phyloP scores from a whole-genome alignment of 345 rosid genomes.

The Salix caprea region DNA sequence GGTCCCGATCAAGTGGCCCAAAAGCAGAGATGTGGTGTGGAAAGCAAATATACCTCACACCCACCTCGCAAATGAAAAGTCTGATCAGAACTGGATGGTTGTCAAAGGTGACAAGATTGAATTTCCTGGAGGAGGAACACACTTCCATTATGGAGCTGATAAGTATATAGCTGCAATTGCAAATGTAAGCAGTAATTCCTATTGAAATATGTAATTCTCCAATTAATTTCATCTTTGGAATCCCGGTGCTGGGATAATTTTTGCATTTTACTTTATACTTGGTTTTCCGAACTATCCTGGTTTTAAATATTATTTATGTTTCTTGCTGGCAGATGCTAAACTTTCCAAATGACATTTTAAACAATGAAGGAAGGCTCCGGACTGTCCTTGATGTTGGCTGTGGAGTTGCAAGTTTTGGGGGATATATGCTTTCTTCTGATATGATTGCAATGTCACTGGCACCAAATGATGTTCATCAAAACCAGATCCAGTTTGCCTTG shows the following conservation, averaged over 20 bases:
- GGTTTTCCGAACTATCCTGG: neutral
- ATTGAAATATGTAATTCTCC: neutral
- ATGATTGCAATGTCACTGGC: slow-evolving; percentile 87
- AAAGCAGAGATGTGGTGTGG: slow-evolving; percentile 99
- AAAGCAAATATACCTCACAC: slow-evolving; percentile 98
- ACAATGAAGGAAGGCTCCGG: slow-evolving; percentile 70
- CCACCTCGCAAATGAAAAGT: slow-evolving; percentile 95
- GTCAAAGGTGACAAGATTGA: slow-evolving; percentile 90
- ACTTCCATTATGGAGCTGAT: slow-evolving; percentile 98
- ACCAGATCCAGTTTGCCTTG: slow-evolving; percentile 97
- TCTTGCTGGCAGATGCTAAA: slow-evolving; percentile 85
- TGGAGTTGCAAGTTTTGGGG: slow-evolving; percentile 99
- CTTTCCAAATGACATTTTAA: slow-evolving; percentile 62
- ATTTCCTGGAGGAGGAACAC: slow-evolving; percentile 99
- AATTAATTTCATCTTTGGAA: neutral
- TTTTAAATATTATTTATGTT: neutral
- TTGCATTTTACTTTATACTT: neutral
- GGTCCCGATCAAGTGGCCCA: slow-evolving; percentile 99
- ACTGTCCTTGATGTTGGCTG: slow-evolving; percentile 98
- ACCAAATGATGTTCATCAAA: slow-evolving; percentile 98
- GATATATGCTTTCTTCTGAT: slow-evolving; percentile 79
- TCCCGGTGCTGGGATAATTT: neutral
- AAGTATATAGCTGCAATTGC: slow-evolving; percentile 94
- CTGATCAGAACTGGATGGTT: slow-evolving; percentile 99
- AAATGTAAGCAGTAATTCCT: slow-evolving; percentile 47